Conservation (phyloP, 345 rosid species). For the Citrus maxima region DNA sequence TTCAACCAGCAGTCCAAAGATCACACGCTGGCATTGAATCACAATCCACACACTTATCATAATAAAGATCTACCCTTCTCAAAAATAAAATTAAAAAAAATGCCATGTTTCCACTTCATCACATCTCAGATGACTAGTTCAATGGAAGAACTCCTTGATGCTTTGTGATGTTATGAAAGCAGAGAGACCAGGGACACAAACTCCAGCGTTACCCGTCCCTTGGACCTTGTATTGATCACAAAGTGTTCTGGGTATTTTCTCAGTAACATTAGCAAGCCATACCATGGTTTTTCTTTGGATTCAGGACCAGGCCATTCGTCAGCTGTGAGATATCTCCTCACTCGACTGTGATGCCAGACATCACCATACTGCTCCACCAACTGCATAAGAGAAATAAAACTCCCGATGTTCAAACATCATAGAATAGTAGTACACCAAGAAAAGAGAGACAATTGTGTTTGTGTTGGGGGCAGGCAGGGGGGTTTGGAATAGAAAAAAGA, state of each 20-base stretch:
- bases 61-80: background rate
- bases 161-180: conserved; percentile 37
- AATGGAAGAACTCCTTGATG: background rate
- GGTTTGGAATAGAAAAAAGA: too few species aligned
- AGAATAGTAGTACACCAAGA: background rate
- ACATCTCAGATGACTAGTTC: background rate
- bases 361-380: conserved; percentile 66
- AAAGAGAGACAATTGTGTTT: background rate
- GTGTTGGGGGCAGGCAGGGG: too few species aligned
- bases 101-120: background rate
- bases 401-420: conserved; percentile 7
- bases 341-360: conserved; percentile 89
- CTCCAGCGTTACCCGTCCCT: conserved; percentile 70
- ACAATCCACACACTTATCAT: background rate
- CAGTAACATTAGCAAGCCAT: conserved; percentile 79
- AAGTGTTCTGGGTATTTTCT: conserved; percentile 94
- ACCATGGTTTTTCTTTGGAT: conserved; percentile 88
- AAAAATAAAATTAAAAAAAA: too few species aligned
- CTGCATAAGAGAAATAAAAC: conserved; percentile 32
- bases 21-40: background rate
- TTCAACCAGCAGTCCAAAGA: background rate
- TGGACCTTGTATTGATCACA: conserved; percentile 89
- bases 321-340: conserved; percentile 74
- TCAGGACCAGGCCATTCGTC: conserved; percentile 83
- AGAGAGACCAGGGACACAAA: conserved; percentile 93